Conservation (phyloP, 495 filamentous ascomycete species). For the Beverwykella pulmonaria region DNA sequence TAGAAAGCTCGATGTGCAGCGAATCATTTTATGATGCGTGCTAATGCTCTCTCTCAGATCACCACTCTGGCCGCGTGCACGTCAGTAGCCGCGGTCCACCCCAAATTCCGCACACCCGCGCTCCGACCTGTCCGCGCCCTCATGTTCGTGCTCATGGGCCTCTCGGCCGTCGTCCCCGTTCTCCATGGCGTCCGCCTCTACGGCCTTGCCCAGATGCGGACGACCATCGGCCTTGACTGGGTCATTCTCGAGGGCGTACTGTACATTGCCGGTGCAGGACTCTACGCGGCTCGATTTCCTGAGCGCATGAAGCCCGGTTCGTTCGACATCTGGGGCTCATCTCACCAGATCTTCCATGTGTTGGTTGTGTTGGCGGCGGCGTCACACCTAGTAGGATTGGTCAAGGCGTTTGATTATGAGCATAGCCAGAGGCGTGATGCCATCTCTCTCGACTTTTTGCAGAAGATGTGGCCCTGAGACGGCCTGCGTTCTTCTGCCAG, state of each 20-base stretch:
- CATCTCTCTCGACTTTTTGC: slow-evolving; percentile 10
- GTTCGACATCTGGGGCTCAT: slow-evolving; percentile 77
- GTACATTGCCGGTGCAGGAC: slow-evolving; percentile 81
- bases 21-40: background rate
- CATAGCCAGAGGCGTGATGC: slow-evolving; percentile 37
- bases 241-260: slow-evolving; percentile 76
- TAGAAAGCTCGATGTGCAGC: slow-evolving; percentile 22
- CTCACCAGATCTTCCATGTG: slow-evolving; percentile 80
- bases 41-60: slow-evolving; percentile 60
- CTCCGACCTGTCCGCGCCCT: slow-evolving; percentile 83
- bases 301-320: slow-evolving; percentile 63
- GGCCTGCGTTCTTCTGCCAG: no score
- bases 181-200: slow-evolving; percentile 70
- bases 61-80: slow-evolving; percentile 74
- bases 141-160: slow-evolving; percentile 90
- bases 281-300: slow-evolving; percentile 73
- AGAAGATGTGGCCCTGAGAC: slow-evolving; percentile 14
- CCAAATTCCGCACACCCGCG: slow-evolving; percentile 76
- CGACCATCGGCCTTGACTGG: slow-evolving; percentile 82
- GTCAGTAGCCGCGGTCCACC: slow-evolving; percentile 70
- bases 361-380: slow-evolving; percentile 69
- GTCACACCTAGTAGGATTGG: slow-evolving; percentile 65
- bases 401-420: slow-evolving; percentile 49
- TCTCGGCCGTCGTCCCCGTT: slow-evolving; percentile 80
- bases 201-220: slow-evolving; percentile 58